Evolutionary conservation across 2,329 filamentous ascomycete species (phyloP).

Genomic region (Fusarium humuli): DNA sequence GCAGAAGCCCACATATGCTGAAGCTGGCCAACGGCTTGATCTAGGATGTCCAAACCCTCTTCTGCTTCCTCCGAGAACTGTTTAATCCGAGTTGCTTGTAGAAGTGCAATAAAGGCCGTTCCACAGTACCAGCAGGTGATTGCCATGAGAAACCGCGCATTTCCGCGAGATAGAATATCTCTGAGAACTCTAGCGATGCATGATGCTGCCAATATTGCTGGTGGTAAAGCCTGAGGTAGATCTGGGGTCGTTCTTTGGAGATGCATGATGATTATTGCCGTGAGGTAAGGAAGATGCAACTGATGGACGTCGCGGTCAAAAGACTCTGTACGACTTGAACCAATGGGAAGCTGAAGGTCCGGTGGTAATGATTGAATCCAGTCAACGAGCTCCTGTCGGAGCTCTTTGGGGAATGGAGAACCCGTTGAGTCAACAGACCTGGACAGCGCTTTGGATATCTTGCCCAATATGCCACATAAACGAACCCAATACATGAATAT

Average conservation of each 20-base stretch:
- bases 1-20: slow-evolving; percentile 44
- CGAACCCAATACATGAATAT: slow-evolving; percentile 58
- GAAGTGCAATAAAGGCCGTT: slow-evolving; percentile 55
- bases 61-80: slow-evolving; percentile 39
- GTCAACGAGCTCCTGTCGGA: slow-evolving; percentile 32
- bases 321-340: slow-evolving; percentile 36
- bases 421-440: slow-evolving; percentile 16
- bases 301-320: slow-evolving; percentile 58
- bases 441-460: slow-evolving; percentile 53
- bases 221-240: slow-evolving; percentile 47
- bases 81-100: slow-evolving; percentile 50
- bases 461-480: slow-evolving; percentile 55
- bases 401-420: slow-evolving; percentile 20
- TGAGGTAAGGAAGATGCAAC: slow-evolving; percentile 56
- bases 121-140: slow-evolving; percentile 59
- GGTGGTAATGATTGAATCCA: slow-evolving; percentile 32
- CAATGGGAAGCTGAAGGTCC: slow-evolving; percentile 34
- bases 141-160: slow-evolving; percentile 55
- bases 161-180: slow-evolving; percentile 54
- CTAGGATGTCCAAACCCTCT: slow-evolving; percentile 31
- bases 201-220: slow-evolving; percentile 34
- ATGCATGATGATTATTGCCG: slow-evolving; percentile 56
- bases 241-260: slow-evolving; percentile 52
- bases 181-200: slow-evolving; percentile 45
- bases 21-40: slow-evolving; percentile 34